Percentiles rank a stretch among this genome's conserved stretches.
phyloP scores from a whole-genome alignment of 345 rosid species.

The Raphanus raphanistrum region DNA sequence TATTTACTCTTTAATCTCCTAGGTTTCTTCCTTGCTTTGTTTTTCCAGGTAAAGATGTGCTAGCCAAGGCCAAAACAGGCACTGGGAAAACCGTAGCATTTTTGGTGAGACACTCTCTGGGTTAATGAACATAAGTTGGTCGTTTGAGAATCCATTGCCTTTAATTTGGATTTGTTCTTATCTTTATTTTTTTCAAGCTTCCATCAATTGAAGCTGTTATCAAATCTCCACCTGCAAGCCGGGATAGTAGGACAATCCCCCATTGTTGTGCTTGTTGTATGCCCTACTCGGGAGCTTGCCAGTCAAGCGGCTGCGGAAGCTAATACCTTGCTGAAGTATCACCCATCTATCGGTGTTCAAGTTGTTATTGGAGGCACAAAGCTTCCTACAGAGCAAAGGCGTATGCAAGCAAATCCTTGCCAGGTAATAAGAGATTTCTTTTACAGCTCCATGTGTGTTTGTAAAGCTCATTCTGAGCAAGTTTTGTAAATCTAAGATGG shows the following conservation, averaged over 20 bases:
- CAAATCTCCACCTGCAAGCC: conserved; percentile 65
- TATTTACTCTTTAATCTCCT: background rate
- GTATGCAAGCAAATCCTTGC: conserved; percentile 89
- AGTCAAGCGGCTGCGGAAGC: conserved; percentile 95
- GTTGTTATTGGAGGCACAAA: conserved; percentile 98
- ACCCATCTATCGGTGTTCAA: conserved; percentile 90
- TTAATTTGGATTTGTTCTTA: conserved; percentile 15
- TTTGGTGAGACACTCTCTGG: conserved; percentile 64
- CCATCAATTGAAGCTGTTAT: conserved; percentile 89
- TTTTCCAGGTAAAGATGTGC: conserved; percentile 87
- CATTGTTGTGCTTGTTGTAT: conserved; percentile 79
- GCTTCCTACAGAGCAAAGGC: conserved; percentile 85
- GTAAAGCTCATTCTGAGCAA: background rate
- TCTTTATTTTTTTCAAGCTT: conserved; percentile 54
- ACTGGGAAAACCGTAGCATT: conserved; percentile 97
- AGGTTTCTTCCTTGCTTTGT: conserved; percentile 4
- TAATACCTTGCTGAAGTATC: conserved; percentile 77
- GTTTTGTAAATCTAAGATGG: conserved; percentile 5
- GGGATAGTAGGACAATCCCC: conserved; percentile 85
- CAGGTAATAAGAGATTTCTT: conserved; percentile 54
- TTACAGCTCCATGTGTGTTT: conserved; percentile 2
- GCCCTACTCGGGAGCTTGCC: conserved; percentile 99
- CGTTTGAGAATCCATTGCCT: background rate
- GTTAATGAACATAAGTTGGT: conserved; percentile 15
- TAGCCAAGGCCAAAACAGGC: conserved; percentile 98